phyloP scores from a whole-genome alignment of 2,329 filamentous ascomycete genomes.

The Cytospora piceae region DNA sequence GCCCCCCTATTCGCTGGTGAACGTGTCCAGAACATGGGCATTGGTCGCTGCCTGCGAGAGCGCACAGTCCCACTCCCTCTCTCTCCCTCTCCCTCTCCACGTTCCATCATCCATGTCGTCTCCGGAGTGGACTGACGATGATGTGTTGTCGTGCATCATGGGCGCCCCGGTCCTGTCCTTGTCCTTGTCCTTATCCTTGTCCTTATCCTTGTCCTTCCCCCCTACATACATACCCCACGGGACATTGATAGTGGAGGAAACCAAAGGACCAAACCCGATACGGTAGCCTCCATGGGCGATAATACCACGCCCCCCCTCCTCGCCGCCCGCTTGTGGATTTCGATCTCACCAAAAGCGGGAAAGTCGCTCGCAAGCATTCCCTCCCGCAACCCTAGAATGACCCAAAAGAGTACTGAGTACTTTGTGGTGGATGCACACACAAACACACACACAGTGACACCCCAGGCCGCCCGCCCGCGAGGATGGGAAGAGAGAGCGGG shows the following conservation, averaged over 20 bases:
- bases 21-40: constrained; percentile 2
- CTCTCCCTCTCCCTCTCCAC: constrained; percentile 12
- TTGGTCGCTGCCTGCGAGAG: constrained; percentile 3
- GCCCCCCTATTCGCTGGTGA: not conserved
- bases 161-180: not conserved
- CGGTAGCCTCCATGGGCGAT: not conserved
- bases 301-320: not conserved
- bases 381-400: not conserved
- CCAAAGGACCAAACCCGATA: not conserved
- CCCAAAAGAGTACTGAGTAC: not conserved
- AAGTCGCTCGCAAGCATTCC: constrained; percentile 2
- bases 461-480: constrained; percentile 11
- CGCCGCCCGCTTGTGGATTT: not conserved
- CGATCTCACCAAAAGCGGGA: constrained; percentile 1
- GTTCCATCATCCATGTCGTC: constrained; percentile 11
- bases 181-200: too few relatives aligned
- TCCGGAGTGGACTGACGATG: constrained; percentile 22
- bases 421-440: not conserved
- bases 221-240: not conserved
- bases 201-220: too few relatives aligned
- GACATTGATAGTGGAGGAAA: not conserved
- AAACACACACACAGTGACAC: not conserved
- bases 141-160: constrained; percentile 19
- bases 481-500: constrained; percentile 6
- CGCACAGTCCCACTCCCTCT: not conserved